Evolutionary conservation across 2,329 filamentous ascomycete species (phyloP).

Genomic region (Teratosphaeria zuluensis): DNA sequence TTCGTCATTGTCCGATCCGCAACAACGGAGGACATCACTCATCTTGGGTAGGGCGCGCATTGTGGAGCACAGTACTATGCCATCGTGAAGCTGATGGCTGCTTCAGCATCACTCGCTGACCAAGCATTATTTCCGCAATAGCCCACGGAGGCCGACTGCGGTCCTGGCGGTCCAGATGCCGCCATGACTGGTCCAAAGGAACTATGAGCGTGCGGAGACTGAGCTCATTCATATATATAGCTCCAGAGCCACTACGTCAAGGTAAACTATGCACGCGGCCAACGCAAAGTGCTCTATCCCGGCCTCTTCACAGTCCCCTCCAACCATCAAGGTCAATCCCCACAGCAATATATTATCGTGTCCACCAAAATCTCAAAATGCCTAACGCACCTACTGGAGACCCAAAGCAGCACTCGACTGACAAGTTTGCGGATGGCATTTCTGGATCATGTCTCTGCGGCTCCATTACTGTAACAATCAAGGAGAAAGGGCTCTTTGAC

Average conservation of each 20-base stretch:
- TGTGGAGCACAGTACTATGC: background rate
- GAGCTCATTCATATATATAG: background rate
- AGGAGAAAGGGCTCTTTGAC: slow-evolving; percentile 39
- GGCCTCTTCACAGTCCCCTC: background rate
- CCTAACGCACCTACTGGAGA: slow-evolving; percentile 27
- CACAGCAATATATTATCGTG: background rate
- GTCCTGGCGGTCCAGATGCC: background rate
- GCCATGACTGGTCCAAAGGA: background rate
- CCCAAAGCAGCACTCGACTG: slow-evolving; percentile 28
- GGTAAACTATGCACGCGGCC: background rate
- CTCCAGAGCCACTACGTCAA: background rate
- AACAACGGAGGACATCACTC: background rate
- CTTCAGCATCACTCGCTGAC: background rate
- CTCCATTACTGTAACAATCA: slow-evolving; percentile 39
- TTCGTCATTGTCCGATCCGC: background rate
- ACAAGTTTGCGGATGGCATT: slow-evolving; percentile 27
- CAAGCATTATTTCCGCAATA: background rate
- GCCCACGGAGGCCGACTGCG: background rate
- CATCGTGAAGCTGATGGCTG: background rate
- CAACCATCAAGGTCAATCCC: background rate
- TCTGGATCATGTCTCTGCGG: slow-evolving; percentile 38
- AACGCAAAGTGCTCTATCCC: background rate
- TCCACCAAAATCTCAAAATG: slow-evolving; percentile 9
- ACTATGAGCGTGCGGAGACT: background rate
- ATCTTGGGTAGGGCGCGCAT: background rate